Conservation (phyloP, 495 filamentous ascomycete species). For the Neurospora sp. region DNA sequence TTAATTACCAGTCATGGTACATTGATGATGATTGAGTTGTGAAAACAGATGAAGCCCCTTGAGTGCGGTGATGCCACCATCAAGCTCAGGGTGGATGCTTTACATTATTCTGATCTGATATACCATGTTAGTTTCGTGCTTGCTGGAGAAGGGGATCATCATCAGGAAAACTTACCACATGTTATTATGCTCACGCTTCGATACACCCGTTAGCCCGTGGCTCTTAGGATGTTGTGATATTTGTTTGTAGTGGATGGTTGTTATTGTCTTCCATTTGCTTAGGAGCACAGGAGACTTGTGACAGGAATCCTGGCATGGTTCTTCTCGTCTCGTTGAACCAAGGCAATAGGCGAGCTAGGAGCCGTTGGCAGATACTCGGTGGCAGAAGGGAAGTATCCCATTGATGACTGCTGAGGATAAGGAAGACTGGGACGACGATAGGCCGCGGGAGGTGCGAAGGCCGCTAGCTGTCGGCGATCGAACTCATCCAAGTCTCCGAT, state of each 20-base stretch:
- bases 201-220: neutral
- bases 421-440: neutral
- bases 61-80: neutral
- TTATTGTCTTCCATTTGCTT: neutral
- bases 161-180: neutral
- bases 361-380: conserved; percentile 20
- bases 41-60: neutral
- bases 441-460: neutral
- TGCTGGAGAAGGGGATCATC: neutral
- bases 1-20: neutral
- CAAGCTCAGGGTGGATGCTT: neutral
- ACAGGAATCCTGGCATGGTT: neutral
- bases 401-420: neutral
- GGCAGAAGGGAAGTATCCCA: conserved; percentile 8
- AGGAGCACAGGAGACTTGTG: neutral
- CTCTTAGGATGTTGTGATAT: neutral
- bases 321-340: neutral
- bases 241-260: neutral
- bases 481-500: neutral
- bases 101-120: neutral
- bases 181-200: neutral
- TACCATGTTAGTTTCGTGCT: neutral
- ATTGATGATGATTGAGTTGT: neutral
- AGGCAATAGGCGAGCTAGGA: conserved; percentile 20
- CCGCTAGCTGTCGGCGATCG: neutral